Conservation (phyloP, 179 eudicot species). For the Patellifolia procumbens region DNA sequence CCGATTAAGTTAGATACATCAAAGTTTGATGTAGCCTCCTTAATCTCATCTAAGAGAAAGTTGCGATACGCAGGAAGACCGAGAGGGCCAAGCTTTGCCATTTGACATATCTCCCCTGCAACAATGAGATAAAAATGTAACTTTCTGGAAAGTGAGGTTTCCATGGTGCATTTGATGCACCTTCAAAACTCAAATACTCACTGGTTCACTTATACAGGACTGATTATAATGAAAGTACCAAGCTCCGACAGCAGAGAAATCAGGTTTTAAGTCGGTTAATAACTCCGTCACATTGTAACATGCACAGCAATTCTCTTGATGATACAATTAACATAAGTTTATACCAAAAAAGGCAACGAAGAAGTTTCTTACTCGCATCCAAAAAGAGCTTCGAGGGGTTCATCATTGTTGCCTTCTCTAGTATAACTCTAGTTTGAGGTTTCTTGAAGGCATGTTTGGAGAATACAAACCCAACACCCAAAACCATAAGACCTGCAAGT, state of each 20-base stretch:
- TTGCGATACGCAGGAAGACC: constrained; percentile 52
- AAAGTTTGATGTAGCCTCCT: constrained; percentile 46
- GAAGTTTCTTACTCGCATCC: constrained; percentile 65
- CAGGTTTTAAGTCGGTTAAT: background rate
- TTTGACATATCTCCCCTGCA: constrained; percentile 53
- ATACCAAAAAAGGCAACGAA: background rate
- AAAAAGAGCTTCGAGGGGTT: constrained; percentile 49
- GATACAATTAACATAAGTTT: background rate
- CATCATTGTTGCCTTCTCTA: constrained; percentile 52
- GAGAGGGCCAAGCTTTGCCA: constrained; percentile 49
- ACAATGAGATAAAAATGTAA: constrained; percentile 9
- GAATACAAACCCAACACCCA: constrained; percentile 39
- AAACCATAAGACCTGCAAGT: constrained; percentile 48
- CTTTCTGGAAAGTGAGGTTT: background rate
- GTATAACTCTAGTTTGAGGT: constrained; percentile 46
- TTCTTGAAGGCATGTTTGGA: constrained; percentile 28
- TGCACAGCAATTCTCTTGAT: background rate
- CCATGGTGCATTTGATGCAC: background rate
- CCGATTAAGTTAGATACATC: constrained; percentile 36
- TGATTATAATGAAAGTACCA: background rate
- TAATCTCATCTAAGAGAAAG: constrained; percentile 46
- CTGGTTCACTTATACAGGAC: background rate
- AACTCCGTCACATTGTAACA: background rate
- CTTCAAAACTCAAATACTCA: background rate
- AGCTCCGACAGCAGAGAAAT: background rate